Evolutionary conservation across 768 basidiomycete genomes (phyloP), one percentile per base, ranked within the genome.

Genomic region (Hydnum rufescens): DNA sequence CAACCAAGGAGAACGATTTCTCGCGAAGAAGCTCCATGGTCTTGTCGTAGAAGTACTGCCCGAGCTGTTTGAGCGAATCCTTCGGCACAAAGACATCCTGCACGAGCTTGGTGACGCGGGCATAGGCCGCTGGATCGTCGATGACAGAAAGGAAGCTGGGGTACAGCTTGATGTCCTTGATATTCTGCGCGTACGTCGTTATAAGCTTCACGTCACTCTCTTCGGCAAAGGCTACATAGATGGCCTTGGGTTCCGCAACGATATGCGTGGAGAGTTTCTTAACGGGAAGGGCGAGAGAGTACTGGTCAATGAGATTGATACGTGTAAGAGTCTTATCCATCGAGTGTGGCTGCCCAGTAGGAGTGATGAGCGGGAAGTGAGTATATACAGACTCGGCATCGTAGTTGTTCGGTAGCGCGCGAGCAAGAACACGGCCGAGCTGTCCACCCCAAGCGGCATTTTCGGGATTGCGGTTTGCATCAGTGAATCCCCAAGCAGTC

Each of bases 311-410:
- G 25, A 74, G 65, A 36, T 72, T 71, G 34, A 87, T 60, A 28
- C 81, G 73, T 49, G 61, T 68, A 51, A 87, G 65, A 60, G 77
- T 62, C 1, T 60, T 64, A 54, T 74, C 66, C 84, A 87, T 86
- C 2, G 76, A 47, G 44, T 16, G 26, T 8, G 16, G 44, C 13
- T 47, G 44, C 13, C 44, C 63, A 0, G 71, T 67, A 3, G 85
- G 86, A 0, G 79, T 82, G 77, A 87, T 79, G 42, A 88, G 69
- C 19, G 86, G 82, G 78, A 87, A 88, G 75, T 82, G 86, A 2
- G 85, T 77, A 2, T 52, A 46, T 6, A 53, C 49, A 22, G 18
- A 52, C 18, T 16, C 51, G 4, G n/a, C 5, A 26, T 3, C 39
- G 19, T 4, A 51, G 19, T 53, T n/a, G 18, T n/a, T n/a, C 16